A percentile compares a stretch with the other conserved stretches of the same genome.
These are phyloP conservation scores for Emergomyces africanus DNA, from an alignment of 2,329 filamentous ascomycete species.

Conservation along the genomic window DNA sequence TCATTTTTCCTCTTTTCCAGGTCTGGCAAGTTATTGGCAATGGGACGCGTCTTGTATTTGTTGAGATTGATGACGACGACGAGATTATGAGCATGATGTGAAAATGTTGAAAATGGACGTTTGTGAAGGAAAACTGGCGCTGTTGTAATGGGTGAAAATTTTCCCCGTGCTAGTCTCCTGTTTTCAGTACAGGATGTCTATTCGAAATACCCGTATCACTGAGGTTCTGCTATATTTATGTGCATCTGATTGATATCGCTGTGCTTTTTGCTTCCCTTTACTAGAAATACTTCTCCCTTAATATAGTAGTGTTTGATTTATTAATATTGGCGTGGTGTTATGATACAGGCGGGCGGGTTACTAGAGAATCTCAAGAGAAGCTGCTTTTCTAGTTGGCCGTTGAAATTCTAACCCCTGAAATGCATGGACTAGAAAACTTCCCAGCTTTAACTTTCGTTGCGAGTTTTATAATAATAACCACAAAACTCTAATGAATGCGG, in stretches of 20 bases:
- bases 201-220: neutral
- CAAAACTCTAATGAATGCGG: neutral
- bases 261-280: neutral
- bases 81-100: constrained; percentile 23
- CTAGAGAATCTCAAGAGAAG: neutral
- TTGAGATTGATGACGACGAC: constrained; percentile 47
- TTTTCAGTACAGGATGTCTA: neutral
- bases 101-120: neutral
- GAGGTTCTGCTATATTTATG: neutral
- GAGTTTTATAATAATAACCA: neutral
- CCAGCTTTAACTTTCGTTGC: neutral
- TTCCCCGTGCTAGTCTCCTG: neutral
- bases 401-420: neutral
- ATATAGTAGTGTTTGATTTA: neutral
- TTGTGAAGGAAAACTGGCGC: neutral
- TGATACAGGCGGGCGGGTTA: neutral
- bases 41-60: constrained; percentile 58
- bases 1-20: constrained; percentile 28
- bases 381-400: neutral
- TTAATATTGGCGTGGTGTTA: neutral
- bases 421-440: neutral
- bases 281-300: neutral
- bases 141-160: neutral
- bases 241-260: neutral
- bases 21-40: constrained; percentile 67